Conservation (phyloP, 176 grass and related monocot genomes). For the Eragrostis nindensis region DNA sequence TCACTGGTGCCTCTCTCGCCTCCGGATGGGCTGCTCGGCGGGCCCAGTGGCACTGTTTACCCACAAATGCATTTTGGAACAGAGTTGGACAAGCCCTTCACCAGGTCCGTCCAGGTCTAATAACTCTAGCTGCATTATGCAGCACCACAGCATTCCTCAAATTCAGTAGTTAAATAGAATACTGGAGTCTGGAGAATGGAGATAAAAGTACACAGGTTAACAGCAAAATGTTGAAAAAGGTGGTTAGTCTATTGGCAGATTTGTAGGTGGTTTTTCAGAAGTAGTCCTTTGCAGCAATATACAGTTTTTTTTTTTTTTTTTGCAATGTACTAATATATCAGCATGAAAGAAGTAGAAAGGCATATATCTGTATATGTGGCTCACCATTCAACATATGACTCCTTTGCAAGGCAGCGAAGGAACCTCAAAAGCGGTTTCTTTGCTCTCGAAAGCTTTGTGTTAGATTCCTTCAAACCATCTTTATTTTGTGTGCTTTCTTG, state of each 20-base stretch:
- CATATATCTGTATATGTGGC: background rate
- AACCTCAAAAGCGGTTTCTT: slow-evolving; percentile 77
- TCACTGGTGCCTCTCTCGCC: background rate
- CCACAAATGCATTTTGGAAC: background rate
- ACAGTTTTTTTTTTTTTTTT: background rate
- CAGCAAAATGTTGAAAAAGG: background rate
- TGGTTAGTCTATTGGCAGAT: background rate
- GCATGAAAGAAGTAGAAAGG: background rate
- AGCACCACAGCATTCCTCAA: background rate
- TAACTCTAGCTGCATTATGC: background rate
- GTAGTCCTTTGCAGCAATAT: background rate
- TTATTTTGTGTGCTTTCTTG: slow-evolving; percentile 52
- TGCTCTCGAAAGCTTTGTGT: slow-evolving; percentile 49
- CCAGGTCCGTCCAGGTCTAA: background rate
- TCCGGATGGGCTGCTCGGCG: background rate
- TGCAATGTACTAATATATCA: background rate
- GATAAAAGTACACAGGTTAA: background rate
- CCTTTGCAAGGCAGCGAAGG: slow-evolving; percentile 72
- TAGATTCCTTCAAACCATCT: slow-evolving; percentile 33
- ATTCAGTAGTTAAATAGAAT: background rate
- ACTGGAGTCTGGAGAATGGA: background rate
- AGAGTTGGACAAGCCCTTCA: background rate
- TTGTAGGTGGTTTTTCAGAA: background rate
- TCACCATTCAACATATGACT: slow-evolving; percentile 52
- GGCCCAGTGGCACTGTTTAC: background rate